Percentiles rank a stretch among this genome's conserved stretches.
These are phyloP conservation scores for Oryza glumipatula DNA, from an alignment of 176 grass and related monocot species.

Conservation along the genomic window DNA sequence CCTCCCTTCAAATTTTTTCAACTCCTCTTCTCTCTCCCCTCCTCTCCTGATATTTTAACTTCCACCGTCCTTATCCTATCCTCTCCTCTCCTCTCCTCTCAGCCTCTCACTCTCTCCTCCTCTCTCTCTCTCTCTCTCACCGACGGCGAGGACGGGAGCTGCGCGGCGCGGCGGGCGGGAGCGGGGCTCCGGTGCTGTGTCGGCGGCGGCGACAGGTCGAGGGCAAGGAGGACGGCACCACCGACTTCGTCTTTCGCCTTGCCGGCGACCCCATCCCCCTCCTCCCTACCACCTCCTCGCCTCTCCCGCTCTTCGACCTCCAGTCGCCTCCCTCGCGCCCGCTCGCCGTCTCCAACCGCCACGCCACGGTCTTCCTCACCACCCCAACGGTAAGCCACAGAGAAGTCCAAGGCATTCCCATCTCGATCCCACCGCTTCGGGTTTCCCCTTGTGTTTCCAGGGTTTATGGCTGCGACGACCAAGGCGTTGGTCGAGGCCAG, in stretches of 20 bases:
- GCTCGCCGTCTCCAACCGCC: conserved; percentile 73
- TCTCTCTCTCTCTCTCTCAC: too few relatives aligned
- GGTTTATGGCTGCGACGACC: conserved; percentile 79
- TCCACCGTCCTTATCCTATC: too few relatives aligned
- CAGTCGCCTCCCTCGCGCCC: conserved; percentile 61
- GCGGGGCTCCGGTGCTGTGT: too few relatives aligned
- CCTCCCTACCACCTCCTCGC: conserved; percentile 41
- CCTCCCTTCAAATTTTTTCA: too few relatives aligned
- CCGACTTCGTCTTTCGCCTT: conserved; percentile 84
- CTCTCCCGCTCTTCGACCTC: conserved; percentile 66
- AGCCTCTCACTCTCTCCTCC: too few relatives aligned
- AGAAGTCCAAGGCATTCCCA: neutral
- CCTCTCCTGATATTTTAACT: too few relatives aligned
- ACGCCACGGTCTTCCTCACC: conserved; percentile 69
- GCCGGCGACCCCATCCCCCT: conserved; percentile 80
- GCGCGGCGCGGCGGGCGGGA: too few relatives aligned
- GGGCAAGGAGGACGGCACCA: conserved; percentile 58
- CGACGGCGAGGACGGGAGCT: too few relatives aligned
- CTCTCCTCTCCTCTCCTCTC: too few relatives aligned
- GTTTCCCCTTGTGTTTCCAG: conserved; percentile 50
- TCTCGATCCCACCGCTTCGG: conserved; percentile 22
- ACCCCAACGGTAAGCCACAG: conserved; percentile 55
- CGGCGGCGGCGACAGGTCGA: too few relatives aligned
- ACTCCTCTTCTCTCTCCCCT: too few relatives aligned
- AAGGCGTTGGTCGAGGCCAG: conserved; percentile 68